phyloP scores from a whole-genome alignment of 768 basidiomycete species.

The Termitomyces sp. region DNA sequence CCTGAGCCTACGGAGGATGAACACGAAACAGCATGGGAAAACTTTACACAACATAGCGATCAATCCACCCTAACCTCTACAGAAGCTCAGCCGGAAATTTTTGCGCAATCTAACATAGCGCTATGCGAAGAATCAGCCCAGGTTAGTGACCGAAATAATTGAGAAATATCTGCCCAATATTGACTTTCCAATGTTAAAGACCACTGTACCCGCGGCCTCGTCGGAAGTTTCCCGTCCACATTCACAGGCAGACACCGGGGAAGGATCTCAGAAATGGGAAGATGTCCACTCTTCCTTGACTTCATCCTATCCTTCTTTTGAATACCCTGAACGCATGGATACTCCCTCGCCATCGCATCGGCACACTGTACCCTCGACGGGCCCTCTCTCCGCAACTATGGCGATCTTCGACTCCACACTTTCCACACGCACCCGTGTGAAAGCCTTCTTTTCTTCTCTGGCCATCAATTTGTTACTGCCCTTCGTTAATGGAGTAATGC shows the following conservation, averaged over 20 bases:
- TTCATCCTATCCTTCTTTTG: slow-evolving; percentile 78
- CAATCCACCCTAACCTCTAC: slow-evolving; percentile 18
- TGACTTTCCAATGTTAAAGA: slow-evolving; percentile 4
- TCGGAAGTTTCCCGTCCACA: slow-evolving; percentile 27
- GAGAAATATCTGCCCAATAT: not conserved
- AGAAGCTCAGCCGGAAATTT: slow-evolving; percentile 28
- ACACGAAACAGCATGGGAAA: slow-evolving; percentile 35
- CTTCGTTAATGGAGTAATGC: slow-evolving; percentile 93
- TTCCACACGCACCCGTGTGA: slow-evolving; percentile 61
- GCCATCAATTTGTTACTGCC: slow-evolving; percentile 85
- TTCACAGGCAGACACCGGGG: slow-evolving; percentile 34
- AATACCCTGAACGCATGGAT: slow-evolving; percentile 63
- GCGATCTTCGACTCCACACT: slow-evolving; percentile 70
- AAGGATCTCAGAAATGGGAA: slow-evolving; percentile 69
- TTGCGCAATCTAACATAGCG: slow-evolving; percentile 34
- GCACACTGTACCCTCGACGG: slow-evolving; percentile 22
- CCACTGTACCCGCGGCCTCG: slow-evolving; percentile 15
- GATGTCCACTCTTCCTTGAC: slow-evolving; percentile 57
- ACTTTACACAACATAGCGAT: slow-evolving; percentile 23
- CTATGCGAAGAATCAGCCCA: slow-evolving; percentile 33
- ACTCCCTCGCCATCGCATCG: slow-evolving; percentile 41
- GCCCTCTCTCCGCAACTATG: slow-evolving; percentile 52
- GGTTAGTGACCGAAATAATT: slow-evolving; percentile 20
- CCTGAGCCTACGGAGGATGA: slow-evolving; percentile 12
- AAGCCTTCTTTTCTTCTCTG: slow-evolving; percentile 67